Base-by-base conservation (phyloP, 495 filamentous ascomycete species). In the Annulohypoxylon bovei region DNA sequence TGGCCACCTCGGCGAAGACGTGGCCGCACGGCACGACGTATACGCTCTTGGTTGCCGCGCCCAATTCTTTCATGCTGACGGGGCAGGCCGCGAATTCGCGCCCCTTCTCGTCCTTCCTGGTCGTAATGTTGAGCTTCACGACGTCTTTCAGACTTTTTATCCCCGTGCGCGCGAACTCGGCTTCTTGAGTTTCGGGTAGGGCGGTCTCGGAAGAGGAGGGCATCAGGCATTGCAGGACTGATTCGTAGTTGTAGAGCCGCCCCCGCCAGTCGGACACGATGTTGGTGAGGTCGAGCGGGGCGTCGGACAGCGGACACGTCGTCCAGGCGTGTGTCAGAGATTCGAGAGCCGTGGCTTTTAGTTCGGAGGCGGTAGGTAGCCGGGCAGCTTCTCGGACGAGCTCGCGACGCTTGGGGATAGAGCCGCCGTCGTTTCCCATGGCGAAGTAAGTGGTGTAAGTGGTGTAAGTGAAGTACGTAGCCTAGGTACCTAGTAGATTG, bases 11-110 rank as follows among this genome's bases (percentile, higher is more conserved):
- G 1, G 92, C 88, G 78, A 98, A 98, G 1, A 92, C 96, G 85
- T 98, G 96, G 1, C 95, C 95, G 74, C 95, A 99, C 0, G 95
- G 95, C 14, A 98, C 93, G 5, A 99, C 74, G 77, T 98, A 99
- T 16, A 97, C 93, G 8, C 92, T 83, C 80, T 89, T 94, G 14
- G 91, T 89, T 9, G 84, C 86, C 0, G 94, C 87, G 1, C 96
- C 96, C 50, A 99, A 79, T 76, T 90, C 87, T 78, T 97, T 97
- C 44, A 89, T 86, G n/a, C 92, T 94, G 23, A 98, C 85, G 1
- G 95, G 94, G 75, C 95, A 99, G 18, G 93, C 86, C 86, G 91
- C 94, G 30, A 83, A 80, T 72, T 87, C 82, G n/a, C 80, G 76
- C 42, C 66, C 62, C 75, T 78, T 79, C 32, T 82, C 78, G 28